These are phyloP conservation scores for Penstemon davidsonii DNA, from an alignment of 257 asterid genomes.

Conservation along the genomic window DNA sequence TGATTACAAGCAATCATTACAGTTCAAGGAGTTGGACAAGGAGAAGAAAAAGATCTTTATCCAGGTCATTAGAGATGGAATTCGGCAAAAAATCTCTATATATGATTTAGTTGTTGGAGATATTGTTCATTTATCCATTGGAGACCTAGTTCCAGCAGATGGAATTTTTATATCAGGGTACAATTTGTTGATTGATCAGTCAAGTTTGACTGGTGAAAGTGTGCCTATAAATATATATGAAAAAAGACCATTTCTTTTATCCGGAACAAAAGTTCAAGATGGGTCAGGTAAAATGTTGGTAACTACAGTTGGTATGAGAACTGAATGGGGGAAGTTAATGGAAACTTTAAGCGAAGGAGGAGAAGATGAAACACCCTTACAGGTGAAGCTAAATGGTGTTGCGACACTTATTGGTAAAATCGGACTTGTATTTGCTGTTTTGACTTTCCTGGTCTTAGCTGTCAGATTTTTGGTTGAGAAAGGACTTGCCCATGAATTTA, in stretches of 20 bases:
- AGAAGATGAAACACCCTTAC: constrained; percentile 97
- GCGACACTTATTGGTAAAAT: constrained; percentile 95
- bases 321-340: constrained; percentile 99
- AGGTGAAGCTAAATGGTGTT: constrained; percentile 95
- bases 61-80: constrained; percentile 81
- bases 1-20: constrained; percentile 95
- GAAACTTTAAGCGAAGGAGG: constrained; percentile 91
- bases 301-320: constrained; percentile 97
- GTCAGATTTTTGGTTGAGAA: constrained; percentile 69
- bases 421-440: constrained; percentile 68
- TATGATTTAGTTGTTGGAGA: constrained; percentile 94
- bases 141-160: constrained; percentile 90
- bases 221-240: constrained; percentile 68
- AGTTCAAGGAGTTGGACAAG: constrained; percentile 89
- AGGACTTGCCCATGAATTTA: constrained; percentile 55
- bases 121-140: constrained; percentile 65
- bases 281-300: constrained; percentile 94
- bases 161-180: constrained; percentile 82
- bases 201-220: constrained; percentile 96
- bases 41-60: constrained; percentile 91
- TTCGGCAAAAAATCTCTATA: constrained; percentile 78
- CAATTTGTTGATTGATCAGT: constrained; percentile 83
- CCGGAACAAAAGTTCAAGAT: constrained; percentile 89
- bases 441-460: constrained; percentile 71
- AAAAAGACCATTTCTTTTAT: constrained; percentile 79